Evolutionary conservation across 495 filamentous ascomycete genomes (phyloP), one percentile per base, ranked within the genome.

Genomic region (Lindgomyces ingoldianus): DNA sequence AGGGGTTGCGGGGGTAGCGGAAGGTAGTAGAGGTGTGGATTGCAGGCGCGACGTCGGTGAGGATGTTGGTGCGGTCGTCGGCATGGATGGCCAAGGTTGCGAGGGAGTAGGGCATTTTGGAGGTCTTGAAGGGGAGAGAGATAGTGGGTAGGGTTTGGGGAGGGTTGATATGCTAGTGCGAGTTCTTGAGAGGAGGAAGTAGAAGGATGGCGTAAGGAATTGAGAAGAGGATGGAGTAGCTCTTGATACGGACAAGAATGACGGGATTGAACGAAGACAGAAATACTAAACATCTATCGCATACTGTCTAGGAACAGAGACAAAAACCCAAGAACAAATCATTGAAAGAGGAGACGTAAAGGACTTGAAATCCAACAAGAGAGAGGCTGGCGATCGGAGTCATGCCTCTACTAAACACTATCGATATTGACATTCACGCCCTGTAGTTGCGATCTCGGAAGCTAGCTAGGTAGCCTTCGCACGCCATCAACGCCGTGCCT

Each of bases 21-120:
- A 89, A 96, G 16, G 90, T 96, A 14, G 93, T 95, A 46, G 91
- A 88, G 67, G 93, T 81, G 74, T 96, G 93, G 67, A 97, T 80
- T 0, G 91, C 82, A 54, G 93, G 91, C 33, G 92, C 89, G 44
- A 97, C 89, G 71, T 92, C 90, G 44, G 83, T 78, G 68, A 84
- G 83, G 47, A 78, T 75, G 77, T 89, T 89, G 57, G 93, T 79
- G 64, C 76, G 78, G 77, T 96, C 91, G 67, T 96, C 93, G 53
- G 88, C 91, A 77, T 98, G 93, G 62, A 98, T 80, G n/a, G 88
- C 84, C 49, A 84, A 84, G 24, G 27, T 59, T 26, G 29, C 49
- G 21, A 12, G 24, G 55, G 21, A 29, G 36, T 3, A 29, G 57
- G 33, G 33, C 6, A 39, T 6, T 39, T 39, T 6, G 33, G 14